Evolutionary conservation across 75 land plant species (phyloP), one percentile per base, ranked within the genome.

Genomic region (Selaginella moellendorffii): DNA sequence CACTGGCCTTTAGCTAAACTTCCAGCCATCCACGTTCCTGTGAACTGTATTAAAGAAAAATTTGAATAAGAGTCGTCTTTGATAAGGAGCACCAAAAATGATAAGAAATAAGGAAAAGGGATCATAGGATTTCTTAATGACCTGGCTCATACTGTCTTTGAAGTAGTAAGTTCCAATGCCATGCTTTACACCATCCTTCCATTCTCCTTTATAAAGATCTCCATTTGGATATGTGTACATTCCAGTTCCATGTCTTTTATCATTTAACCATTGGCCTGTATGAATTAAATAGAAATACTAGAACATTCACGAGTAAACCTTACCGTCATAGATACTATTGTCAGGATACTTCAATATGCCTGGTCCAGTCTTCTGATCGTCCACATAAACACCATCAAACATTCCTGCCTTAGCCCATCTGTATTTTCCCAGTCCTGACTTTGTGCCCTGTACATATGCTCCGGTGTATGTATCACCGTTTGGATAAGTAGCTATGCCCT

Each of bases 91-190:
- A 42, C 14, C 10, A 63, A 14, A 63, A 12, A 63, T 12, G 51
- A 63, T 1, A 46, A 53, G n/a, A 36, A 36, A 5, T 36, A 36
- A 36, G 5, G 46, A 36, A 1, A 21, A 66, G 27, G 25, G n/a
- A 19, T 23, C 23, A 28, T 23, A 65, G 12, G 26, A 28, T 42
- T 63, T 24, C n/a, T n/a, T 24, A 63, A 14, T 69, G 69, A 74
- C 77, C 65, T 74, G 77, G 72, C 73, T 65, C 77, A 74, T 74
- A 71, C 72, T 74, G n/a, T 46, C 66, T 25, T 64, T 60, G 61
- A 74, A 74, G 66, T 71, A 74, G 56, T 74, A 74, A 54, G 72
- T 74, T 23, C 77, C 77, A 26, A 64, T 27, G 42, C 77, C 77
- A 74, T 74, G 73, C 65, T 52, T 24, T 29, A 63, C n/a, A 30